Percentiles rank a stretch among this genome's conserved stretches.
Conservation (phyloP, 192 early-diverging fungal species). For the Gigaspora rosea region DNA sequence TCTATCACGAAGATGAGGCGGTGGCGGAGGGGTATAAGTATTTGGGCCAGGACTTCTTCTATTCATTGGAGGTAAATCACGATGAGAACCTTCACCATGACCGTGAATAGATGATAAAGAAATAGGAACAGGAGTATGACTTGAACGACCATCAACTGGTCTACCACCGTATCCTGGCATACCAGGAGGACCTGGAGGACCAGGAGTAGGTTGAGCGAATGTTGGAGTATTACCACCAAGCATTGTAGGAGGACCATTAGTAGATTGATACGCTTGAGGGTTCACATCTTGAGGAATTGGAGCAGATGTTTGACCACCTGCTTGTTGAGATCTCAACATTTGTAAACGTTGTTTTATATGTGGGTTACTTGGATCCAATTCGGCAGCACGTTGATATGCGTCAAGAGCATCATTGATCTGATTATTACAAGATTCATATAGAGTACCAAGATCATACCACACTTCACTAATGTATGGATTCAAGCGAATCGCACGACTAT, state of each 20-base stretch:
- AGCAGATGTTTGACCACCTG: slow-evolving; percentile 32
- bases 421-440: slow-evolving; percentile 98
- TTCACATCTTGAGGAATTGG: slow-evolving; percentile 33
- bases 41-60: slow-evolving; percentile 26
- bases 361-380: slow-evolving; percentile 87
- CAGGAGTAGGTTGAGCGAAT: slow-evolving; percentile 24
- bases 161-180: slow-evolving; percentile 20
- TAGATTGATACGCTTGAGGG: slow-evolving; percentile 28
- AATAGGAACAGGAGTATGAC: slow-evolving; percentile 6
- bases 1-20: slow-evolving; percentile 5
- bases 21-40: slow-evolving; percentile 1
- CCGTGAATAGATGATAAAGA: slow-evolving; percentile 5
- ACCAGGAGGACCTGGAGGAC: slow-evolving; percentile 26
- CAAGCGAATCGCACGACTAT: slow-evolving; percentile 90
- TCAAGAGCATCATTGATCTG: slow-evolving; percentile 96
- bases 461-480: slow-evolving; percentile 95
- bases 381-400: slow-evolving; percentile 91
- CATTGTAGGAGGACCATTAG: slow-evolving; percentile 20
- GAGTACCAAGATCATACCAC: slow-evolving; percentile 95
- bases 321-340: slow-evolving; percentile 37
- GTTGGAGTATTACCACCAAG: slow-evolving; percentile 22
- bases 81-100: slow-evolving; percentile 1
- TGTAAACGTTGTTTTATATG: slow-evolving; percentile 82
- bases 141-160: neutral
- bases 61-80: slow-evolving; percentile 30